Conservation (phyloP, 192 early-diverging fungal genomes). For the Podila epigama region DNA sequence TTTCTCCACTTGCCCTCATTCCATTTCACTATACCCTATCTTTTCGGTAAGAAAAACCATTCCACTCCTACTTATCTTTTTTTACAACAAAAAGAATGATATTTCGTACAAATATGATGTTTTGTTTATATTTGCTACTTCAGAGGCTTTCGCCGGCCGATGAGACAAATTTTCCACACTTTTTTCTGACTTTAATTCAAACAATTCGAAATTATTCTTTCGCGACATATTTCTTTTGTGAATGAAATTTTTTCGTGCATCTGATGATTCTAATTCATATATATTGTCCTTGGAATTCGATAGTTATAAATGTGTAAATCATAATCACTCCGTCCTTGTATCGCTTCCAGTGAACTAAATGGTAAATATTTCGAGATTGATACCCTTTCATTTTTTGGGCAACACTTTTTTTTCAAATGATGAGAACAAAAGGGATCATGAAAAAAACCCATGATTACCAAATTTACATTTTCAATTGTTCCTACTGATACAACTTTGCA, state of each 20-base stretch:
- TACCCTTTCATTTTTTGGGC: neutral
- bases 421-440: conserved; percentile 35
- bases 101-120: conserved; percentile 19
- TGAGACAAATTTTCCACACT: conserved; percentile 47
- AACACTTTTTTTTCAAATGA: conserved; percentile 35
- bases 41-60: neutral
- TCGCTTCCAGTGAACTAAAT: too few species aligned
- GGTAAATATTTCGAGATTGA: too few species aligned
- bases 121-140: conserved; percentile 50
- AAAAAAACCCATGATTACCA: conserved; percentile 33
- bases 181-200: conserved; percentile 4
- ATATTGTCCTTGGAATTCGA: too few species aligned
- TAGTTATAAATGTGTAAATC: too few species aligned
- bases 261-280: neutral
- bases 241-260: neutral
- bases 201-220: neutral
- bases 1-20: neutral
- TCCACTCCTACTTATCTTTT: neutral
- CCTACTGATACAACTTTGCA: conserved; percentile 46
- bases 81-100: neutral
- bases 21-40: neutral
- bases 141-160: conserved; percentile 44
- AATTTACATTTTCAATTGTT: conserved; percentile 40
- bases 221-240: neutral
- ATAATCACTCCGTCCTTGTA: too few species aligned